phyloP scores from a whole-genome alignment of 2,329 filamentous ascomycete genomes.

The Atkinsonella texensis region DNA sequence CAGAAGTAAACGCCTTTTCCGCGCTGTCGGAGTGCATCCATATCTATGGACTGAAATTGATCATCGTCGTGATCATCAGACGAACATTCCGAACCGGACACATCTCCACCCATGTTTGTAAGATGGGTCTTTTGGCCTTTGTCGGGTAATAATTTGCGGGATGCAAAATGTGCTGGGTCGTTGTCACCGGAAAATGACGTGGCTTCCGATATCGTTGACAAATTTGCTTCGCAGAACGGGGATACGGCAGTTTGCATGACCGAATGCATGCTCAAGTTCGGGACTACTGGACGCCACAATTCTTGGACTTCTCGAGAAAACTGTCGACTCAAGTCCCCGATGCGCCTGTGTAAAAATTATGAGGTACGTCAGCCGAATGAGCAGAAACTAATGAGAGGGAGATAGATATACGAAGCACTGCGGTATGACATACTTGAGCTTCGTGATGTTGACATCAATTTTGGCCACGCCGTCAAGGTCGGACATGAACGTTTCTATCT shows the following conservation, averaged over 20 bases:
- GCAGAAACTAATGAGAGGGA: neutral
- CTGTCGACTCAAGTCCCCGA: constrained; percentile 20
- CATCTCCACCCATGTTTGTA: constrained; percentile 4
- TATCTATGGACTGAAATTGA: constrained; percentile 23
- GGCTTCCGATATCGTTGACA: constrained; percentile 9
- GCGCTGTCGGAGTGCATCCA: constrained; percentile 26
- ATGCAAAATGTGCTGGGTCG: constrained; percentile 12
- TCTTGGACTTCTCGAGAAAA: constrained; percentile 23
- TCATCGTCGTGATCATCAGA: constrained; percentile 22
- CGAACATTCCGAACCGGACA: constrained; percentile 17
- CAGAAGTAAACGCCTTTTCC: constrained; percentile 28
- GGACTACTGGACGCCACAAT: constrained; percentile 16
- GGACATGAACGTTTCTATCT: constrained; percentile 13
- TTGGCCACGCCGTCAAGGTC: constrained; percentile 17
- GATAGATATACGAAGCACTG: neutral
- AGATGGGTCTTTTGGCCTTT: constrained; percentile 8
- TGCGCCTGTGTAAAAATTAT: constrained; percentile 17
- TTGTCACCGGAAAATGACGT: constrained; percentile 10
- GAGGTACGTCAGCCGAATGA: neutral
- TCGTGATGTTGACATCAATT: constrained; percentile 21
- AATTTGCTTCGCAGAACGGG: constrained; percentile 12
- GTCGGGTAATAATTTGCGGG: constrained; percentile 14
- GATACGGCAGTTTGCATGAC: constrained; percentile 12
- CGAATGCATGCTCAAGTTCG: constrained; percentile 8
- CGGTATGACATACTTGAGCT: constrained; percentile 20